Base-by-base conservation (phyloP, 129 eudicot genomes). In the Centrapalus pauciflorus region DNA sequence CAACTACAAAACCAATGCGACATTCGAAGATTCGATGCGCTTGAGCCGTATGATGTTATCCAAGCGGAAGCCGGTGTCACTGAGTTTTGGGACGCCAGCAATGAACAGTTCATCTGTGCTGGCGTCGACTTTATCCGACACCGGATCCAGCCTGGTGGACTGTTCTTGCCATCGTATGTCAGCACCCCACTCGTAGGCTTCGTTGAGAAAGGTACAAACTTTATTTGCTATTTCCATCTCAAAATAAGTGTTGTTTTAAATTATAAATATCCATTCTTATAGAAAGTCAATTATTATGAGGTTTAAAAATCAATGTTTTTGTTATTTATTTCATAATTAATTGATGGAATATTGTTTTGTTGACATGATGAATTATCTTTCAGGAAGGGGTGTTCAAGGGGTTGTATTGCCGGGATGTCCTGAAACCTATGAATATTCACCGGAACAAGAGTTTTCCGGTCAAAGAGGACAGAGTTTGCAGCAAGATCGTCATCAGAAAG, bases 51-150 rank as follows among this genome's bases (percentile, higher is more conserved):
- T 16, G 16, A 50, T 9, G 58, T 69, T 0, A 0, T 90, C 72
- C 50, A 74, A 45, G 67, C 95, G 3, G 97, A 90, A 72, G 95
- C 87, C 5, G 97, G 95, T 1, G 66, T 51, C 0, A 74, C 89
- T 1, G 89, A 90, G 78, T 70, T 77, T n/a, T 90, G 89, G 89
- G 82, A 87, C 57, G 32, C 64, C 12, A 43, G 55, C 12, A 28
- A 69, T 55, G 66, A 85, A 8, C 79, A 80, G 70, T 82, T 88
- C 78, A 75, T 62, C 49, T 88, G 96, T 30, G 86, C 96, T 49
- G 92, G 92, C 29, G 92, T 76, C 0, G 62, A 84, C 8, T 67
- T 80, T 32, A 16, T 77, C 16, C 77, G 92, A 43, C 83, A 76
- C 67, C 8, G 55, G 17, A 73, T 88, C 24, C 79, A 77, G 11